Evolutionary conservation across 257 asterid genomes (phyloP).

Genomic region (Dorcoceras hygrometricum): DNA sequence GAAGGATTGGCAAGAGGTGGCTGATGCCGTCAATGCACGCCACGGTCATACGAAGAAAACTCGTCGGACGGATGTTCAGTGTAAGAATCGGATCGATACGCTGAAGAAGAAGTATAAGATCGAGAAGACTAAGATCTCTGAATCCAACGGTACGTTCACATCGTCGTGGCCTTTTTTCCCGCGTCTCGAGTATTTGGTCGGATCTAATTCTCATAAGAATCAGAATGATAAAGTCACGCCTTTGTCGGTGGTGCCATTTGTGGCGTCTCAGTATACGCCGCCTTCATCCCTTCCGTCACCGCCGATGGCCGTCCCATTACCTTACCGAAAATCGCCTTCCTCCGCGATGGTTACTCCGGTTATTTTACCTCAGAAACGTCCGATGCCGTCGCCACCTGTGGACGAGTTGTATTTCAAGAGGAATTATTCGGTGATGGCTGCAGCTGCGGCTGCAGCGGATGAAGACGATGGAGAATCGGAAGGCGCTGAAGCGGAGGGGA

Average conservation of each 20-base stretch:
- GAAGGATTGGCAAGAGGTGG: slow-evolving; percentile 89
- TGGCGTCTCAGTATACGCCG: slow-evolving; percentile 26
- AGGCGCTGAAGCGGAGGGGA: slow-evolving; percentile 41
- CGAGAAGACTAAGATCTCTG: slow-evolving; percentile 61
- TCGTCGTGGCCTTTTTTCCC: slow-evolving; percentile 71
- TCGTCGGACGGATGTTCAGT: slow-evolving; percentile 70
- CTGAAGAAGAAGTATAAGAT: slow-evolving; percentile 80
- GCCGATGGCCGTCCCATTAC: slow-evolving; percentile 37
- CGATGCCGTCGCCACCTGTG: slow-evolving; percentile 35
- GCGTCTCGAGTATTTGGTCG: slow-evolving; percentile 50
- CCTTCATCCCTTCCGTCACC: slow-evolving; percentile 33
- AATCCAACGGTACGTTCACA: slow-evolving; percentile 40
- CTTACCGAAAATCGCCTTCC: slow-evolving; percentile 27
- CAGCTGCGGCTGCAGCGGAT: slow-evolving; percentile 19
- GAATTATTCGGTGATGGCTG: background rate
- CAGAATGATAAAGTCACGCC: slow-evolving; percentile 25
- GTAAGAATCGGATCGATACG: slow-evolving; percentile 93
- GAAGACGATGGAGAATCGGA: slow-evolving; percentile 39
- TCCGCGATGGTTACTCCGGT: slow-evolving; percentile 32
- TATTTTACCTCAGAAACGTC: slow-evolving; percentile 65
- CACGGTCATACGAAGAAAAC: slow-evolving; percentile 73
- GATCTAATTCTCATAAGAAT: slow-evolving; percentile 36
- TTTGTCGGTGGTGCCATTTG: slow-evolving; percentile 23
- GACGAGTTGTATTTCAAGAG: slow-evolving; percentile 30
- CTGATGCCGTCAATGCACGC: slow-evolving; percentile 57